A percentile compares a stretch with the other conserved stretches of the same genome.
Conservation (phyloP, 1,139 yeast species). For the Hanseniaspora sp. region DNA sequence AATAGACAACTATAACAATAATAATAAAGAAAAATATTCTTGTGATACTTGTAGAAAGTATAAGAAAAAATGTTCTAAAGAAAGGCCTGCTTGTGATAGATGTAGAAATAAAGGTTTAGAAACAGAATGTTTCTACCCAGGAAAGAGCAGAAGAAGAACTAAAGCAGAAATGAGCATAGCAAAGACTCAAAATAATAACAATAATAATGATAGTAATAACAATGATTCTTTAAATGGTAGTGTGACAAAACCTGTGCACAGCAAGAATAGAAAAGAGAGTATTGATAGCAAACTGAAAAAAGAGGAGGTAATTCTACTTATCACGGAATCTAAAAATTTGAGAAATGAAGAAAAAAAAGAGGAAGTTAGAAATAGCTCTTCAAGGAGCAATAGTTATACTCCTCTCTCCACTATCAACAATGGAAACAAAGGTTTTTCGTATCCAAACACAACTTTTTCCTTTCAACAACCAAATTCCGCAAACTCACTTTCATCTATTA, state of each 20-base stretch:
- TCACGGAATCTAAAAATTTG: too few relatives aligned
- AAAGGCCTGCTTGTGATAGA: slow-evolving; percentile 36
- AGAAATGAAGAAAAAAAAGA: slow-evolving; percentile 6
- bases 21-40: slow-evolving; percentile 28
- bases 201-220: too few relatives aligned
- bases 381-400: not conserved
- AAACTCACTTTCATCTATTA: not conserved
- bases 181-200: slow-evolving; percentile 13
- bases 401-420: slow-evolving; percentile 2
- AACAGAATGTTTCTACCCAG: slow-evolving; percentile 37
- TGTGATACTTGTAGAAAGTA: slow-evolving; percentile 37
- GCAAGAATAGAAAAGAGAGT: too few relatives aligned
- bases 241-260: too few relatives aligned
- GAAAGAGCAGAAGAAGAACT: slow-evolving; percentile 35
- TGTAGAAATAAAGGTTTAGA: slow-evolving; percentile 32
- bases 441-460: not conserved
- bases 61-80: slow-evolving; percentile 42
- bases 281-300: too few relatives aligned
- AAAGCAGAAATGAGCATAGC: slow-evolving; percentile 30
- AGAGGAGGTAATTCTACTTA: too few relatives aligned
- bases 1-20: not conserved
- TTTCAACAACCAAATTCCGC: not conserved
- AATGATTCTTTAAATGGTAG: too few relatives aligned
- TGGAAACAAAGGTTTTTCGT: not conserved
- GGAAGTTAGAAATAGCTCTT: not conserved